These are phyloP conservation scores for Pyrenochaeta sp. DNA, from an alignment of 2,329 filamentous ascomycete genomes.

Conservation along the genomic window DNA sequence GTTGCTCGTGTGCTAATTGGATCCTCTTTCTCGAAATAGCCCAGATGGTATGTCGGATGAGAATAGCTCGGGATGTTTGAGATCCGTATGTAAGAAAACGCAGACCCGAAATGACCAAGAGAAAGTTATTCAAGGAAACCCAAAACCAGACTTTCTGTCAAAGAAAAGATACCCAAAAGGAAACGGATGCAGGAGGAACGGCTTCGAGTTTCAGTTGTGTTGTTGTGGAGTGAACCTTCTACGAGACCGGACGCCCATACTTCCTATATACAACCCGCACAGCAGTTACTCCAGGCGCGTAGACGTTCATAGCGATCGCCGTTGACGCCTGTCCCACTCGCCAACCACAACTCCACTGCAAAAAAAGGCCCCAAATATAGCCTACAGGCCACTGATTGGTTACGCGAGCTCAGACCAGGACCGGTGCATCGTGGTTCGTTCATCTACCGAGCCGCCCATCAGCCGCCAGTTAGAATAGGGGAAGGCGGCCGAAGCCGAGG, in stretches of 20 bases:
- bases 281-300: neutral
- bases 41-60: neutral
- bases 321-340: conserved; percentile 13
- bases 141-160: neutral
- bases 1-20: neutral
- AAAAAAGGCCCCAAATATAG: conserved; percentile 32
- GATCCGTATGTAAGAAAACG: neutral
- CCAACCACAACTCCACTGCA: neutral
- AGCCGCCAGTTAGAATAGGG: neutral
- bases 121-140: neutral
- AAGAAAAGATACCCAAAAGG: conserved; percentile 1
- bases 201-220: neutral
- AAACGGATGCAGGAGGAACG: neutral
- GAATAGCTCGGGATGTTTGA: neutral
- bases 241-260: neutral
- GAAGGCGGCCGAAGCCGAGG: neutral
- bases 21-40: conserved; percentile 17
- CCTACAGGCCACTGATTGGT: conserved; percentile 15
- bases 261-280: conserved; percentile 6
- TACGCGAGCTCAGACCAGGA: neutral
- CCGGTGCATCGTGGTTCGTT: conserved; percentile 15
- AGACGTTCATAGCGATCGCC: neutral
- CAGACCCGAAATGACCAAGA: neutral
- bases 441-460: conserved; percentile 20
- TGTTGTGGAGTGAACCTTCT: neutral